Evolutionary conservation across 2,329 filamentous ascomycete species (phyloP).

Genomic region (Alternaria rosae): DNA sequence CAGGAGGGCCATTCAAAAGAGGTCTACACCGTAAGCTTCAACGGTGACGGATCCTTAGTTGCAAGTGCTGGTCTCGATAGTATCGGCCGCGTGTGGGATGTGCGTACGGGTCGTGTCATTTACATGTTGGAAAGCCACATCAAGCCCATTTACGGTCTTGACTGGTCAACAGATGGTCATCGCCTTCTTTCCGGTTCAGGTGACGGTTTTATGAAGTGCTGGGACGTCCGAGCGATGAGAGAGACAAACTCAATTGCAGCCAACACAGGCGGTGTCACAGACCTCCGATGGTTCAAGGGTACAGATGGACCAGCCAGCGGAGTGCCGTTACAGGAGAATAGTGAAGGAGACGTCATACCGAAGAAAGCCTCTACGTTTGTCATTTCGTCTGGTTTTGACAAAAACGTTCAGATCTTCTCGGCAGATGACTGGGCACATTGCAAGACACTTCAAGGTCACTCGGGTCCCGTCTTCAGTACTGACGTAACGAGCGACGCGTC

Average conservation of each 20-base stretch:
- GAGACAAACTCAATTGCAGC: constrained; percentile 86
- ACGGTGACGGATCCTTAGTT: constrained; percentile 86
- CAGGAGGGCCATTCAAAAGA: constrained; percentile 96
- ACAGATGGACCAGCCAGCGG: constrained; percentile 75
- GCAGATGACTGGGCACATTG: constrained; percentile 94
- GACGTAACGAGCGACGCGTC: constrained; percentile 85
- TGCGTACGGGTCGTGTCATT: constrained; percentile 88
- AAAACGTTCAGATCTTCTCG: constrained; percentile 93
- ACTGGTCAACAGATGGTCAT: constrained; percentile 91
- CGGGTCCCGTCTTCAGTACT: constrained; percentile 87
- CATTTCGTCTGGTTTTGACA: constrained; percentile 89
- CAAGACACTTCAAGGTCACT: constrained; percentile 88
- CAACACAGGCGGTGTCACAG: constrained; percentile 89
- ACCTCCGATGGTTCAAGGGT: constrained; percentile 93
- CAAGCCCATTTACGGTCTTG: constrained; percentile 89
- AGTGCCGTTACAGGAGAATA: constrained; percentile 65
- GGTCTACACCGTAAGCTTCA: constrained; percentile 90
- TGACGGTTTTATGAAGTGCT: constrained; percentile 97
- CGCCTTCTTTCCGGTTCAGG: constrained; percentile 91
- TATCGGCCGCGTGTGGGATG: constrained; percentile 93
- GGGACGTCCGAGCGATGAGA: constrained; percentile 91
- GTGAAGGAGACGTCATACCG: constrained; percentile 69
- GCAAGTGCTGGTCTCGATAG: constrained; percentile 94
- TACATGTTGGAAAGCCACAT: constrained; percentile 96
- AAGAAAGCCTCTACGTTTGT: constrained; percentile 93